These are phyloP conservation scores for Plenodomus biglobosus DNA, from an alignment of 2,329 filamentous ascomycete species.

Conservation along the genomic window DNA sequence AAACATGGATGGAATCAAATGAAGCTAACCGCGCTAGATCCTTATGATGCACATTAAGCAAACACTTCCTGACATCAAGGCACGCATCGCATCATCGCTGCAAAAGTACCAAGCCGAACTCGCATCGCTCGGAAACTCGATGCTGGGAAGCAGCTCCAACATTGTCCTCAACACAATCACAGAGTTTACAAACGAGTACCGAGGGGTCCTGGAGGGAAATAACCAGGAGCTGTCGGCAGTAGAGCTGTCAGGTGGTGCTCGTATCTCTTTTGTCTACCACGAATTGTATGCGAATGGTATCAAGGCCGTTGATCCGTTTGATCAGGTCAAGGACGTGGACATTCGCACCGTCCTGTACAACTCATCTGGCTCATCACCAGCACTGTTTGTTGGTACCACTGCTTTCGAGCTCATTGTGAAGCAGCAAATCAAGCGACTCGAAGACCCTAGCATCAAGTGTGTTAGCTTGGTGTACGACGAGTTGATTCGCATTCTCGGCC, in stretches of 20 bases:
- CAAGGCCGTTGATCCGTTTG: conserved; percentile 97
- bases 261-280: conserved; percentile 99
- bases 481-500: conserved; percentile 88
- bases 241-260: conserved; percentile 91
- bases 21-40: conserved; percentile 58
- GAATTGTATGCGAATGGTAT: conserved; percentile 97
- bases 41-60: conserved; percentile 99
- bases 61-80: conserved; percentile 97
- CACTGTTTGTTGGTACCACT: conserved; percentile 93
- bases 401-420: conserved; percentile 99
- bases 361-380: conserved; percentile 96
- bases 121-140: conserved; percentile 80
- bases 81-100: conserved; percentile 87
- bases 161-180: conserved; percentile 99
- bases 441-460: conserved; percentile 96
- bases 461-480: conserved; percentile 97
- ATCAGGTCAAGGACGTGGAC: conserved; percentile 94
- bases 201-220: conserved; percentile 93
- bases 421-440: conserved; percentile 94
- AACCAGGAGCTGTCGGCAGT: conserved; percentile 93
- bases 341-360: conserved; percentile 98
- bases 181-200: conserved; percentile 97
- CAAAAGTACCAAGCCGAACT: conserved; percentile 89
- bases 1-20: not conserved
- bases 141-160: conserved; percentile 94